phyloP scores from a whole-genome alignment of 2,329 filamentous ascomycete genomes.

The Thielaviopsis euricoi region DNA sequence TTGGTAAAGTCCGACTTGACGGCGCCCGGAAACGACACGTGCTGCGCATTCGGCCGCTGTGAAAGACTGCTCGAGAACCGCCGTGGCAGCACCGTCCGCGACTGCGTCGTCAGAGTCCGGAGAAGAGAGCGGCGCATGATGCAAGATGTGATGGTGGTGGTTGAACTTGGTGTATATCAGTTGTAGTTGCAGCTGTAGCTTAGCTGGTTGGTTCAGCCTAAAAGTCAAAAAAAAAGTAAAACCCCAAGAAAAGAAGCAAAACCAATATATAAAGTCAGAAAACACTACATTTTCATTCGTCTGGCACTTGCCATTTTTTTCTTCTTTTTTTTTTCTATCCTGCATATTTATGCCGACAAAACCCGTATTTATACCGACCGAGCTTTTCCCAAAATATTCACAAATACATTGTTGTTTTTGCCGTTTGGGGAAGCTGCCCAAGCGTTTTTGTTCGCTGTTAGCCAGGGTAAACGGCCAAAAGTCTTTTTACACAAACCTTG shows the following conservation, averaged over 20 bases:
- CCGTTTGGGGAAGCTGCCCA: not conserved
- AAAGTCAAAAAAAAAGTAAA: no score
- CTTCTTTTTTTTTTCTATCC: not conserved
- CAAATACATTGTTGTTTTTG: not conserved
- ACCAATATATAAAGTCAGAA: no score
- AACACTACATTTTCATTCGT: not conserved
- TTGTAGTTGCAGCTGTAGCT: no score
- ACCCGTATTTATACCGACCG: slow-evolving; percentile 1
- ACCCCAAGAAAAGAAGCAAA: not conserved
- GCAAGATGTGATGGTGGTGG: no score
- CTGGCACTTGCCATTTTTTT: not conserved
- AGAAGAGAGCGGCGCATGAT: not conserved
- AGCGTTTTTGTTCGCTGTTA: not conserved
- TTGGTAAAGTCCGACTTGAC: slow-evolving; percentile 86
- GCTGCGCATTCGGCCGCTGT: slow-evolving; percentile 37
- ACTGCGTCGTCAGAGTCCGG: not conserved
- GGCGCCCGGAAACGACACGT: slow-evolving; percentile 76
- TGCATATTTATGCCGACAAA: not conserved
- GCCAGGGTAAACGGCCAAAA: not conserved
- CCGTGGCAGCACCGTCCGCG: not conserved
- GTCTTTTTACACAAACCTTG: not conserved
- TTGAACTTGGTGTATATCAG: no score
- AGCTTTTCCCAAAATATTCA: not conserved
- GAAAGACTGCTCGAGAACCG: slow-evolving; percentile 29
- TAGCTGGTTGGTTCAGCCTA: no score